Evolutionary conservation across 176 grass and related monocot genomes (phyloP), one percentile per base, ranked within the genome.

Genomic region (Oryza glaberrima): DNA sequence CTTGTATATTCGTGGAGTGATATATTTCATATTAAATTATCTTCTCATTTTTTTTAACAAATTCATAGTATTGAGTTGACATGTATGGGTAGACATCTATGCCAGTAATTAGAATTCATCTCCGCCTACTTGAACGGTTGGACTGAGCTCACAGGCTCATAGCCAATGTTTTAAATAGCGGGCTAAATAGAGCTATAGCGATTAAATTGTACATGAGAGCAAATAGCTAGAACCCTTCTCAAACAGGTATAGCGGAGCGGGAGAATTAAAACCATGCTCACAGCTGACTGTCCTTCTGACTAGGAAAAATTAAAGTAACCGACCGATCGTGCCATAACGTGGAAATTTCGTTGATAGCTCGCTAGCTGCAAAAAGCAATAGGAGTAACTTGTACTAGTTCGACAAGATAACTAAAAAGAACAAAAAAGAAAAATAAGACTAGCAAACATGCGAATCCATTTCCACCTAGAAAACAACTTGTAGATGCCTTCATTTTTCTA

Each of bases 301-400:
- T 11, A 22, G 13, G 11, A 2, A 22, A 40, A 60, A 32, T 3
- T 32, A 32, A 32, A 32, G 30, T 32, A 32, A 13, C 17, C 0
- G 32, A 19, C 9, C 10, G 4, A 9, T 56, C 35, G 9, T 73
- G 25, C 28, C 12, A 26, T 45, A 30, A 3, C 2, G 5, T n/a
- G 36, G 35, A 82, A 82, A 3, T 46, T 73, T 72, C 78, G 46
- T 69, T 8, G 44, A 12, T 69, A 71, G 47, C 69, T 45, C 2
- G 69, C 48, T 51, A 51, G 48, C 19, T 45, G 69, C 4, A 71
- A 71, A 71, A 26, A 8, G 48, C 4, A 26, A 40, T 32, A 32
- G 30, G 30, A 32, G 30, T 32, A 32, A 32, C 30, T 32, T 32
- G 30, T 32, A 32, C 30, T 32, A 32, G 30, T 32, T 32, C 30